Base-by-base conservation (phyloP, 2,329 filamentous ascomycete genomes). In the Trichoderma guizhouense region DNA sequence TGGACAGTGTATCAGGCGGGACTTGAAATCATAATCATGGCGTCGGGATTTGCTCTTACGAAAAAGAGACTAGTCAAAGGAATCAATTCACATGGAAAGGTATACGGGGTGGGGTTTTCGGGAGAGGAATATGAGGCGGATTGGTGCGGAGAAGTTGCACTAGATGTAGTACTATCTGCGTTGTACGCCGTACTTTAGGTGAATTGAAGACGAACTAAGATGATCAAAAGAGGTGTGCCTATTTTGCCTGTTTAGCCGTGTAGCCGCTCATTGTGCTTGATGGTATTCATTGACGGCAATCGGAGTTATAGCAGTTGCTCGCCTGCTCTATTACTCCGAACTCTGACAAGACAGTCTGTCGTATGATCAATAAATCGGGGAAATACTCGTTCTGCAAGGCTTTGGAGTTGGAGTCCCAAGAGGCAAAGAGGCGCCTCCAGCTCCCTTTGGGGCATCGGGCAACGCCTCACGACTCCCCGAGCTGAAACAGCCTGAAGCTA, bases 1-100 rank as follows among this genome's bases (percentile, higher is more conserved):
- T 72, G 74, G 72, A 74, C 66, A 21, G 71, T 73, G 30, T 75
- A 79, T 79, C 76, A 69, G 79, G 79, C 79, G 78, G 79, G 80
- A 73, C 77, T 79, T 78, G 77, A 79, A 79, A 80, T 76, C 76
- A 73, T 72, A 62, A 69, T 73, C 36, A 65, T 60, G 69, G 72
- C 71, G 69, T 74, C 65, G 70, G 69, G 65, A 71, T 72, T 53
- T 68, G 60, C 73, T 70, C 60, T 55, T 70, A 65, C 64, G 63
- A 55, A 61, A 61, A 36, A 58, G 71, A 53, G 47, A 71, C 53
- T 63, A 57, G 43, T 51, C 43, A 51, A 21, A 30, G 36, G 39
- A 53, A 28, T 62, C 63, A 30, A 51, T 62, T 47, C 39, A 67
- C 70, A 68, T 18, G 58, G 51, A 47, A 71, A 58, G 60, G 69